These are phyloP conservation scores for Physcomitrium patens DNA, from an alignment of 225 moss, liverwort and hornwort genomes.

Conservation along the genomic window DNA sequence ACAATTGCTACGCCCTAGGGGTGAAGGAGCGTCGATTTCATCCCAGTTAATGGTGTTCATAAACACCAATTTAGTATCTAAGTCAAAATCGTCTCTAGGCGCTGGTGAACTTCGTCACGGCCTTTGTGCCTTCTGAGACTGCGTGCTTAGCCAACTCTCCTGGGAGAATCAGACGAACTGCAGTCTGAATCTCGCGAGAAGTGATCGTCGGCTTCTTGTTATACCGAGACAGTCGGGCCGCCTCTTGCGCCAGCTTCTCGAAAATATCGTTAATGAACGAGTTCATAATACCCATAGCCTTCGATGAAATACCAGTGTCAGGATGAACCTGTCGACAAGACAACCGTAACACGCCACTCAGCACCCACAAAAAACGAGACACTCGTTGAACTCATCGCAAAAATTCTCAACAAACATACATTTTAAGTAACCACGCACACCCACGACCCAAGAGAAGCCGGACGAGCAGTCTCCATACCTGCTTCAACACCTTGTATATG, in stretches of 20 bases:
- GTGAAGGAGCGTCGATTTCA: too few species aligned
- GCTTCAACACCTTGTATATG: conserved; percentile 23
- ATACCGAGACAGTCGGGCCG: background rate
- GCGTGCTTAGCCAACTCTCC: conserved; percentile 28
- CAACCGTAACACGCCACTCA: background rate
- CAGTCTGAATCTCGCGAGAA: too few species aligned
- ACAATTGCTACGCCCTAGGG: too few species aligned
- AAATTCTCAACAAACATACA: too few species aligned
- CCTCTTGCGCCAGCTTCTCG: background rate
- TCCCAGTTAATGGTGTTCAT: conserved; percentile 2
- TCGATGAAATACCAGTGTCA: conserved; percentile 23
- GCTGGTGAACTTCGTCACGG: conserved; percentile 27
- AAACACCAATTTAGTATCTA: conserved; percentile 5
- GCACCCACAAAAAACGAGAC: too few species aligned
- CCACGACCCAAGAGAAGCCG: too few species aligned
- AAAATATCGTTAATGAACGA: background rate
- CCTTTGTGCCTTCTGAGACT: background rate
- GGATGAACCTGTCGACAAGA: conserved; percentile 13
- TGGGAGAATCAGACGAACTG: background rate
- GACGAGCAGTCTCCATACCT: background rate
- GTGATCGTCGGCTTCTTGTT: background rate
- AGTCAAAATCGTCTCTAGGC: background rate
- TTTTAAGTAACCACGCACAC: too few species aligned
- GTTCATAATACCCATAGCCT: conserved; percentile 29
- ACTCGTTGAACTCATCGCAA: too few species aligned